phyloP scores from a whole-genome alignment of 257 asterid species.

The Plantago major region DNA sequence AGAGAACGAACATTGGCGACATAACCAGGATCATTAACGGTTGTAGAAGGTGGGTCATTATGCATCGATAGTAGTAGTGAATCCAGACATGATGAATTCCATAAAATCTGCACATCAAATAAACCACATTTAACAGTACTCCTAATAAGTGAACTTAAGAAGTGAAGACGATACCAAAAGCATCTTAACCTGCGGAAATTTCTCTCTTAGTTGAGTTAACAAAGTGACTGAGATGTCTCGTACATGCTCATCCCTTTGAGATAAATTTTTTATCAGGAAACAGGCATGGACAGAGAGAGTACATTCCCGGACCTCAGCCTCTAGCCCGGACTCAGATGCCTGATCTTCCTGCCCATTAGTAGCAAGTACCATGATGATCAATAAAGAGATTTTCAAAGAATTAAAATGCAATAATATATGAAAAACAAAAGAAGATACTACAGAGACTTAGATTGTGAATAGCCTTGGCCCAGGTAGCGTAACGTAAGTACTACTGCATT shows the following conservation, averaged over 20 bases:
- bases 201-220: conserved; percentile 86
- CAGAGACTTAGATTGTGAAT: neutral
- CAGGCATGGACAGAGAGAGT: conserved; percentile 85
- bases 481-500: too few relatives aligned
- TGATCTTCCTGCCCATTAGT: conserved; percentile 68
- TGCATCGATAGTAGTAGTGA: conserved; percentile 81
- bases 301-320: conserved; percentile 75
- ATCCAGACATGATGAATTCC: conserved; percentile 94
- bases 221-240: conserved; percentile 77
- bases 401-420: conserved; percentile 14
- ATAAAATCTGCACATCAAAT: conserved; percentile 59
- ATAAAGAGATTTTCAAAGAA: conserved; percentile 17
- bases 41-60: conserved; percentile 82
- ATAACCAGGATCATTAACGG: conserved; percentile 91
- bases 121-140: conserved; percentile 18
- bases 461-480: too few relatives aligned
- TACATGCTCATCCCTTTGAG: conserved; percentile 91
- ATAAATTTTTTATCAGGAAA: conserved; percentile 85
- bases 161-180: conserved; percentile 13
- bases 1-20: conserved; percentile 83
- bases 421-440: conserved; percentile 8
- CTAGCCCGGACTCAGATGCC: conserved; percentile 77
- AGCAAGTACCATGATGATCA: conserved; percentile 28
- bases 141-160: conserved; percentile 25
- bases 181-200: conserved; percentile 78